These are phyloP conservation scores for Colletotrichum liriopes DNA, from an alignment of 2,329 filamentous ascomycete genomes.

Conservation along the genomic window DNA sequence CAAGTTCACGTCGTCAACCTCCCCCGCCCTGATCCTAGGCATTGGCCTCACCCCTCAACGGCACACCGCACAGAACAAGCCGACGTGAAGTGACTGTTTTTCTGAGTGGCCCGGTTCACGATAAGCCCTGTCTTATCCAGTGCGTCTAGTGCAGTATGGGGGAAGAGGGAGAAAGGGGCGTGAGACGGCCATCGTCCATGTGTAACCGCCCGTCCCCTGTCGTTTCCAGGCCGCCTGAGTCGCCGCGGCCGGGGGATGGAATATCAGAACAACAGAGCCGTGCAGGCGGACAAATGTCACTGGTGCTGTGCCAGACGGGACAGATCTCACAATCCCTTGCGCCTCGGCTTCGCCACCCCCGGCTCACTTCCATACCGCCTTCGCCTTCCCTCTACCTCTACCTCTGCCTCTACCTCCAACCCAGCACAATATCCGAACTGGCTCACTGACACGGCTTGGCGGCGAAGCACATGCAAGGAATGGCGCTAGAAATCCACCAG, in stretches of 20 bases:
- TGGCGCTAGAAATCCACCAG: constrained; percentile 19
- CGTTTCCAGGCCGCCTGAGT: constrained; percentile 28
- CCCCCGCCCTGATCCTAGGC: constrained; percentile 7
- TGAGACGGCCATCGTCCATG: constrained; percentile 40
- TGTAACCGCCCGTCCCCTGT: constrained; percentile 32
- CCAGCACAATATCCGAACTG: constrained; percentile 15
- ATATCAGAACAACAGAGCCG: neutral
- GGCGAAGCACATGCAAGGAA: constrained; percentile 16
- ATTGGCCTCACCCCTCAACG: neutral
- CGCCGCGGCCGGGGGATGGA: constrained; percentile 10
- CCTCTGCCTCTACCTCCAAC: neutral
- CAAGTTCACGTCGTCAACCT: constrained; percentile 15
- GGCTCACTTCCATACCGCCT: neutral
- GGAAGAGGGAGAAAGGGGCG: constrained; percentile 17
- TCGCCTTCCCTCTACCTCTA: neutral
- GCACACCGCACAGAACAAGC: neutral
- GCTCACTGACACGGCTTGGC: neutral
- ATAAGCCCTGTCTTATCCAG: constrained; percentile 34
- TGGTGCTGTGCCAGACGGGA: neutral
- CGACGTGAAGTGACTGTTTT: constrained; percentile 3
- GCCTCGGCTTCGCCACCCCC: constrained; percentile 39
- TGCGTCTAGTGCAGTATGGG: constrained; percentile 36
- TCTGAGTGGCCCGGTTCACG: constrained; percentile 21
- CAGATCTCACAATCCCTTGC: constrained; percentile 21
- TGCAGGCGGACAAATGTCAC: neutral